These are phyloP conservation scores for Anisodus acutangulus DNA, from an alignment of 257 asterid genomes.

Conservation along the genomic window DNA sequence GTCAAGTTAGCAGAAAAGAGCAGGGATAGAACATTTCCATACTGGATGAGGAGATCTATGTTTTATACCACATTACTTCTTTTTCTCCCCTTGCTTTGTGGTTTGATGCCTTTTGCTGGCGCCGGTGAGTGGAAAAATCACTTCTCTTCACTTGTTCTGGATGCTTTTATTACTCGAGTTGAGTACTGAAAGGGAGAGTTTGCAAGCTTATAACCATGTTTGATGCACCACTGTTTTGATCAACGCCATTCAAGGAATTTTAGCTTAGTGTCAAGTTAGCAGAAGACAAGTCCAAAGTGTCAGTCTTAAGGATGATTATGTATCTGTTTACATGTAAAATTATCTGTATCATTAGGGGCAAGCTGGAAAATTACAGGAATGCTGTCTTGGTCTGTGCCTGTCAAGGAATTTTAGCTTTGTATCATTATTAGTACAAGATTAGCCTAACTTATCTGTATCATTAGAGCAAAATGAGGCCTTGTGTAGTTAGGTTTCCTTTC, in stretches of 20 bases:
- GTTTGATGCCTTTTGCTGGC: conserved; percentile 86
- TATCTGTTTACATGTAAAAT: not conserved
- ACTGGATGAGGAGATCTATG: conserved; percentile 58
- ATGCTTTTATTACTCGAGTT: conserved; percentile 33
- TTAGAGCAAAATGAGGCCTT: conserved; percentile 4
- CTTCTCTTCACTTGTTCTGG: conserved; percentile 43
- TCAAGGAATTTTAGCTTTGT: not conserved
- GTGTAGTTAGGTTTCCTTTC: not conserved
- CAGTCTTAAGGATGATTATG: not conserved
- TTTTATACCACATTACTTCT: conserved; percentile 47
- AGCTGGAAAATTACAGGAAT: not conserved
- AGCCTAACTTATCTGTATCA: not conserved
- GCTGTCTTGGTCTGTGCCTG: not conserved
- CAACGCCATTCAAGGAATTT: not conserved
- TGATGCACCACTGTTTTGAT: not conserved
- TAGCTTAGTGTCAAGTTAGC: conserved; percentile 37
- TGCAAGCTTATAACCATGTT: not conserved
- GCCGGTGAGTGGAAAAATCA: conserved; percentile 73
- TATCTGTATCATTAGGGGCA: not conserved
- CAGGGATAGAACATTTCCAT: conserved; percentile 41
- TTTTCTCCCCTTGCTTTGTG: conserved; percentile 72
- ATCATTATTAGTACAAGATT: not conserved
- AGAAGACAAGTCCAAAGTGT: conserved; percentile 26
- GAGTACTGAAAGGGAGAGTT: conserved; percentile 32
- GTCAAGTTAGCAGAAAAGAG: conserved; percentile 47